These are phyloP conservation scores for Cadophora malorum DNA, from an alignment of 2,329 filamentous ascomycete species.

Conservation along the genomic window DNA sequence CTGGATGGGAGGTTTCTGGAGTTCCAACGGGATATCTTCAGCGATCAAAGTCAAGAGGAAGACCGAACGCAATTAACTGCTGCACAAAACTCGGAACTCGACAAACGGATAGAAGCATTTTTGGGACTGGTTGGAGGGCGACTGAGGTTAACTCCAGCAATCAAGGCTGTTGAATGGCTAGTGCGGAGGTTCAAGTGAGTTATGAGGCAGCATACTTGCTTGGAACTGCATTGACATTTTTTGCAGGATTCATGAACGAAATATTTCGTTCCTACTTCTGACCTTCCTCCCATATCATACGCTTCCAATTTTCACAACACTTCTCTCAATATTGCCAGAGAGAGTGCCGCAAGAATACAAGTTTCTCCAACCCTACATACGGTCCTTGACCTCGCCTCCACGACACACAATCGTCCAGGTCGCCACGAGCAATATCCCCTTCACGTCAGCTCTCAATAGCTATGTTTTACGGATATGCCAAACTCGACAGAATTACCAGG, in stretches of 20 bases:
- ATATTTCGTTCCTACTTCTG: conserved; percentile 77
- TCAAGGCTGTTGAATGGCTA: conserved; percentile 95
- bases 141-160: conserved; percentile 82
- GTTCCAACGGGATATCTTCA: conserved; percentile 84
- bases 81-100: conserved; percentile 81
- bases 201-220: not conserved
- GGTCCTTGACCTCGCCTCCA: conserved; percentile 76
- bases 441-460: conserved; percentile 78
- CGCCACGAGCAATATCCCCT: conserved; percentile 76
- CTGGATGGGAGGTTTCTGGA: conserved; percentile 79
- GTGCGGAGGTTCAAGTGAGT: conserved; percentile 84
- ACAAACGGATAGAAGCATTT: conserved; percentile 80
- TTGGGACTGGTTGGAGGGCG: conserved; percentile 79
- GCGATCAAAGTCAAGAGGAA: conserved; percentile 87
- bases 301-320: conserved; percentile 81
- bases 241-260: conserved; percentile 85
- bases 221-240: conserved; percentile 20
- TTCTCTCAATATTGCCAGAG: conserved; percentile 85
- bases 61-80: conserved; percentile 86
- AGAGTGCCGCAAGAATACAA: conserved; percentile 77
- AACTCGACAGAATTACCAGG: conserved; percentile 74
- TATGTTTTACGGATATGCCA: conserved; percentile 79
- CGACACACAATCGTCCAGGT: conserved; percentile 84
- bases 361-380: conserved; percentile 86
- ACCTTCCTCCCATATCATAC: conserved; percentile 94